Evolutionary conservation across 164 flowering plant species (phyloP).

Genomic region (Tinospora cordifolia): DNA sequence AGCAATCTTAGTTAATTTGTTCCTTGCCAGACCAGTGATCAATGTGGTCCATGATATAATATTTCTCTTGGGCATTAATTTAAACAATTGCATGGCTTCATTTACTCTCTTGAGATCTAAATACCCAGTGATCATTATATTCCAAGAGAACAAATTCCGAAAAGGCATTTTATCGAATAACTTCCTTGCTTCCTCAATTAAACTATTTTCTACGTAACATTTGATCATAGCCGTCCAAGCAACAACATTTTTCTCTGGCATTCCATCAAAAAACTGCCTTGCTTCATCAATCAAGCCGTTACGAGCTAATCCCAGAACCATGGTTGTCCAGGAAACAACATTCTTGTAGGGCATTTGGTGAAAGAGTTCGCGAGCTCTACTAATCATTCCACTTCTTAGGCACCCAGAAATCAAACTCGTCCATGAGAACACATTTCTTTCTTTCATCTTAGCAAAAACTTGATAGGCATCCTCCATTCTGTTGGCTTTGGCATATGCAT

Average conservation of each 20-base stretch:
- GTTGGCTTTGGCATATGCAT: conserved; percentile 38
- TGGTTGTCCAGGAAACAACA: conserved; percentile 41
- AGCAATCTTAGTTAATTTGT: conserved; percentile 31
- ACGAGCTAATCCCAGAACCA: conserved; percentile 35
- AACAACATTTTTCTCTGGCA: conserved; percentile 44
- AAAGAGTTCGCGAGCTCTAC: conserved; percentile 34
- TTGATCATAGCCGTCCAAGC: conserved; percentile 49
- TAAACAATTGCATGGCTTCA: conserved; percentile 40
- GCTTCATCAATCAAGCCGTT: conserved; percentile 40
- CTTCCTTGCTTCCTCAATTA: conserved; percentile 33
- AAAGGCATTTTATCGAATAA: conserved; percentile 42
- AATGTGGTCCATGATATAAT: conserved; percentile 53
- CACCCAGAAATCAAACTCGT: conserved; percentile 52
- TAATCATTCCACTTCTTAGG: conserved; percentile 25
- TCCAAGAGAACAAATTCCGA: conserved; percentile 46
- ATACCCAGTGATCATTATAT: conserved; percentile 38
- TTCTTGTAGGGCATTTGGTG: conserved; percentile 36
- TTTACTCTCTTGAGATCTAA: conserved; percentile 23
- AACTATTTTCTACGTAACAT: conserved; percentile 28
- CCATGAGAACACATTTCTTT: conserved; percentile 46
- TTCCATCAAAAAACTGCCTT: conserved; percentile 27
- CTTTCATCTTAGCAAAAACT: conserved; percentile 39
- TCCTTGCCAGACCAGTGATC: conserved; percentile 50
- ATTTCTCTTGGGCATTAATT: conserved; percentile 40
- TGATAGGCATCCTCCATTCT: conserved; percentile 30